These are phyloP conservation scores for Sophora flavescens DNA, from an alignment of 306 rosid species.

Conservation along the genomic window DNA sequence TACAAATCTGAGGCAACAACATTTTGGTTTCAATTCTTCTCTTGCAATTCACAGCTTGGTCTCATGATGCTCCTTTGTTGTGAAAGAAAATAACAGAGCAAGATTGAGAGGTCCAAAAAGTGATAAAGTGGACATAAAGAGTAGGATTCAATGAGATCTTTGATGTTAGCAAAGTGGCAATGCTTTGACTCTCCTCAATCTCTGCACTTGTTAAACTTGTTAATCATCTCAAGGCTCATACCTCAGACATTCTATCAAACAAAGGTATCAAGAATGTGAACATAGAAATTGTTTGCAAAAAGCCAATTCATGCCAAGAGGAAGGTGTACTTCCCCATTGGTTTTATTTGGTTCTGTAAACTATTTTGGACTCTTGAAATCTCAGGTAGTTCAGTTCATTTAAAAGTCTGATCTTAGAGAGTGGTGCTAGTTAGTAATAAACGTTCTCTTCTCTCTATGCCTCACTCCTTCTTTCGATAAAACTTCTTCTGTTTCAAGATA, in stretches of 20 bases:
- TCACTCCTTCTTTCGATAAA: too few relatives aligned
- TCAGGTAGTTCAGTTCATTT: background rate
- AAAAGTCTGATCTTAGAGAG: background rate
- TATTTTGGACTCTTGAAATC: background rate
- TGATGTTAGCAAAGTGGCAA: background rate
- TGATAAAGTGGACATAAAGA: background rate
- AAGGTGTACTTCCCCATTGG: conserved; percentile 68
- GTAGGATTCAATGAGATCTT: background rate
- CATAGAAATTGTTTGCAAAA: conserved; percentile 53
- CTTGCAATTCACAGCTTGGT: too few relatives aligned
- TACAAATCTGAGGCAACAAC: background rate
- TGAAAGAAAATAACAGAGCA: background rate
- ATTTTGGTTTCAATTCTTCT: background rate
- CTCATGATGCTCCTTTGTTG: too few relatives aligned
- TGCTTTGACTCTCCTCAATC: background rate
- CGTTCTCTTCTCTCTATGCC: too few relatives aligned
- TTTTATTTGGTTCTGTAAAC: background rate
- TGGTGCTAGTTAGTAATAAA: background rate
- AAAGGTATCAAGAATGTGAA: too few relatives aligned
- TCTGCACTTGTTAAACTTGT: background rate
- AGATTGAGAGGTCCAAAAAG: background rate
- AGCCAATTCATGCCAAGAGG: conserved; percentile 69
- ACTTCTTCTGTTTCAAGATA: background rate
- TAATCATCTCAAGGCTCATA: background rate
- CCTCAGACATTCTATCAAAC: background rate